Conservation (phyloP, 768 basidiomycete genomes). For the Hemileccinum impolitum region DNA sequence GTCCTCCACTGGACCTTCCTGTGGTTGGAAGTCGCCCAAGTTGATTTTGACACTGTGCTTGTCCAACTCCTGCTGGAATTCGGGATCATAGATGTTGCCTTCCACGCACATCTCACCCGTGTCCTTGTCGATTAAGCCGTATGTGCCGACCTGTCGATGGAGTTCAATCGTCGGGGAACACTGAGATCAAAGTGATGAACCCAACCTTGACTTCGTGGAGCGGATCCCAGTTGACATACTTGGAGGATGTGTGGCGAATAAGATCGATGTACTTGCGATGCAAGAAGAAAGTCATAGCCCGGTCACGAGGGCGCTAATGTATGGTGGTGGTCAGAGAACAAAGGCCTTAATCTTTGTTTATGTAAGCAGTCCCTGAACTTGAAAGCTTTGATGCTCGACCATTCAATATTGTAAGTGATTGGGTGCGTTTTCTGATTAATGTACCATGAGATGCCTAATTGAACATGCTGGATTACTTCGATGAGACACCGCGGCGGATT, state of each 20-base stretch:
- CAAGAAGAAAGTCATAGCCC: constrained; percentile 8
- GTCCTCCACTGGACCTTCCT: constrained; percentile 17
- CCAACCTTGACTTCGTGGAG: constrained; percentile 24
- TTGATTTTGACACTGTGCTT: constrained; percentile 8
- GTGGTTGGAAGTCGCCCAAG: constrained; percentile 17
- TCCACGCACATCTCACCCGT: constrained; percentile 31
- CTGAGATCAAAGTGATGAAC: not conserved
- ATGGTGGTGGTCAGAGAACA: not conserved
- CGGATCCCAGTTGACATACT: constrained; percentile 39
- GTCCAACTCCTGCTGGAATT: constrained; percentile 17
- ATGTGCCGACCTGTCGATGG: constrained; percentile 32
- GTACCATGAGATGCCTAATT: too few relatives aligned
- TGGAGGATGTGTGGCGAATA: constrained; percentile 28
- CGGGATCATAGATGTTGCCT: constrained; percentile 33
- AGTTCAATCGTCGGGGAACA: not conserved
- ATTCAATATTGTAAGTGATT: too few relatives aligned
- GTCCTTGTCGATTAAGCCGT: constrained; percentile 30
- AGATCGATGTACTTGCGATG: constrained; percentile 37
- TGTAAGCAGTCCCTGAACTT: too few relatives aligned
- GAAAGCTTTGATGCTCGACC: too few relatives aligned
- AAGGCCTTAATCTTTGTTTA: not conserved
- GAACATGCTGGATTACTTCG: too few relatives aligned
- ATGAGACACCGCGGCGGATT: too few relatives aligned
- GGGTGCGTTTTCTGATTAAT: too few relatives aligned
- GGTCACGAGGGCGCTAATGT: not conserved